Percentiles rank a stretch among this genome's conserved stretches.
These are phyloP conservation scores for Cornus kousa DNA, from an alignment of 148 eudicot genomes.

Conservation along the genomic window DNA sequence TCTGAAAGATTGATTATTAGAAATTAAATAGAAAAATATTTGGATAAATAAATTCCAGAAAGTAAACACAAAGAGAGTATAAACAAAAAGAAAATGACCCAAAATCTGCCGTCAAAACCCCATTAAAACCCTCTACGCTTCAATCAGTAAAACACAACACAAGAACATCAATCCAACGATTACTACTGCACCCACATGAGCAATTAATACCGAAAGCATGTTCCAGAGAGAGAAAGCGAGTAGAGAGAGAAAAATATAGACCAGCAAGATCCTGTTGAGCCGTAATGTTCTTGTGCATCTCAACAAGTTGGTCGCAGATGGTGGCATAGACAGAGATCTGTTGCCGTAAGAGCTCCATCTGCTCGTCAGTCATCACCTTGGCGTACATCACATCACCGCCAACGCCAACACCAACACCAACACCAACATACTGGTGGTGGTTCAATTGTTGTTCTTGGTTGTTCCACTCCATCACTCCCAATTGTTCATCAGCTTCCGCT, in stretches of 20 bases:
- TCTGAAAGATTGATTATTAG: background rate
- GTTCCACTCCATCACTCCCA: conserved; percentile 4
- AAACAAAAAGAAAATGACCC: background rate
- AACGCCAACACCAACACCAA: background rate
- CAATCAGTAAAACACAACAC: background rate
- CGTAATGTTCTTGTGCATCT: conserved; percentile 17
- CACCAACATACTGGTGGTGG: background rate
- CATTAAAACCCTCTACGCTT: background rate
- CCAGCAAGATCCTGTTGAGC: conserved; percentile 20
- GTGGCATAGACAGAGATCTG: conserved; percentile 19
- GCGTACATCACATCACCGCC: conserved; percentile 2
- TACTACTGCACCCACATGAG: background rate
- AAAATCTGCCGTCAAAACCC: background rate
- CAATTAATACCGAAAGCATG: background rate
- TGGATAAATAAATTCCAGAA: background rate
- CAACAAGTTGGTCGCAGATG: conserved; percentile 20
- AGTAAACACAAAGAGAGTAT: too few species aligned
- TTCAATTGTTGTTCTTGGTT: conserved; percentile 3
- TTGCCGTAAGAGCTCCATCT: conserved; percentile 16
- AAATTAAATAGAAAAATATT: background rate
- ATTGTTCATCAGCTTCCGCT: background rate
- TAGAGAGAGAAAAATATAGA: background rate
- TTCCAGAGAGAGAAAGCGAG: background rate
- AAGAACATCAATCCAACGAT: background rate
- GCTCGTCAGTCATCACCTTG: conserved; percentile 28